Conservation (phyloP, 1,139 yeast genomes). For the Trichomonascaceae sp. region DNA sequence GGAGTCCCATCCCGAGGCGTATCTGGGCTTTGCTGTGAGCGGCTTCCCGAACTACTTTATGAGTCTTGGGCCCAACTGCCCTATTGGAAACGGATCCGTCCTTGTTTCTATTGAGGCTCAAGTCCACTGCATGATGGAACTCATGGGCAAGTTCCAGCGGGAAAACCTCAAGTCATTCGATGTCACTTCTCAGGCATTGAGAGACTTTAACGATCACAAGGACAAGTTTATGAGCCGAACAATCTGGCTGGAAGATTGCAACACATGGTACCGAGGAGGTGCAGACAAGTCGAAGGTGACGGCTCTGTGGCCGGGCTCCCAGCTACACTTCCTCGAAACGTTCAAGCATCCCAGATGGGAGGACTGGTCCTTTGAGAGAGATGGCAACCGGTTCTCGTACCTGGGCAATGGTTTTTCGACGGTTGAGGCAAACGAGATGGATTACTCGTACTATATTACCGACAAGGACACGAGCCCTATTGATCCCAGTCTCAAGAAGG, state of each 20-base stretch:
- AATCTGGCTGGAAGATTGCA: slow-evolving; percentile 11
- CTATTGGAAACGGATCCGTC: slow-evolving; percentile 13
- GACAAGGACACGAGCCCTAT: too few relatives aligned
- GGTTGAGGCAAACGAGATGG: too few relatives aligned
- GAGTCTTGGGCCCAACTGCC: slow-evolving; percentile 13
- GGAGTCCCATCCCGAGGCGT: slow-evolving; percentile 7
- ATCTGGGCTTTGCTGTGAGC: slow-evolving; percentile 15
- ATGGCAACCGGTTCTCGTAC: slow-evolving; percentile 8
- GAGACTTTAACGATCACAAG: slow-evolving; percentile 10
- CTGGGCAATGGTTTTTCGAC: slow-evolving; percentile 15
- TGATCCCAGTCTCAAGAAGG: too few relatives aligned
- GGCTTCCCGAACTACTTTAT: slow-evolving; percentile 16
- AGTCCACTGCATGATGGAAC: slow-evolving; percentile 11
- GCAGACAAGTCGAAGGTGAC: slow-evolving; percentile 10
- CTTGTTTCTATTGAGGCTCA: too few relatives aligned
- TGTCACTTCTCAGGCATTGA: slow-evolving; percentile 11
- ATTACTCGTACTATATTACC: too few relatives aligned
- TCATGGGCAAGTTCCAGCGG: slow-evolving; percentile 12
- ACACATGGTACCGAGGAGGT: slow-evolving; percentile 15
- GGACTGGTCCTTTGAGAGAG: slow-evolving; percentile 12
- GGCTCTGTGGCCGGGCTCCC: slow-evolving; percentile 17
- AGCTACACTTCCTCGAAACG: slow-evolving; percentile 10
- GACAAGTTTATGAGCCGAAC: slow-evolving; percentile 11
- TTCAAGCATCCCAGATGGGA: slow-evolving; percentile 16
- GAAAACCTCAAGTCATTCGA: slow-evolving; percentile 12